Evolutionary conservation across 768 basidiomycete genomes (phyloP).

Genomic region (Boletus sensibilis): DNA sequence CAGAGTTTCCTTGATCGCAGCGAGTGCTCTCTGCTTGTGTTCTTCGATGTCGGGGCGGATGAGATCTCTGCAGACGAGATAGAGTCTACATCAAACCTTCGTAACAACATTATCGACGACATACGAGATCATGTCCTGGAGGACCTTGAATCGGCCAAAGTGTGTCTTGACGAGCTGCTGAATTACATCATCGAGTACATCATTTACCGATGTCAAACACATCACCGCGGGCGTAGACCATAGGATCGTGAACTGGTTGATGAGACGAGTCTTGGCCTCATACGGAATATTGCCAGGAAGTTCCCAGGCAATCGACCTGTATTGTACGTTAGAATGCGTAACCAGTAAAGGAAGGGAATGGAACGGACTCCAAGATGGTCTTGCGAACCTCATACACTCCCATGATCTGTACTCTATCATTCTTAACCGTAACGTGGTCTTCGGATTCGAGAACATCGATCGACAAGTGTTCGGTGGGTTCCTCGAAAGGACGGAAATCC

Average conservation of each 20-base stretch:
- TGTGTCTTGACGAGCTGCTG: constrained; percentile 29
- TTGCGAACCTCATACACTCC: constrained; percentile 35
- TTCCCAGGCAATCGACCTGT: constrained; percentile 43
- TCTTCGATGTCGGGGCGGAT: constrained; percentile 31
- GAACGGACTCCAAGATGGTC: constrained; percentile 36
- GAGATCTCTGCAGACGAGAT: constrained; percentile 22
- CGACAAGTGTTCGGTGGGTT: constrained; percentile 2
- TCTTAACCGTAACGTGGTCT: background rate
- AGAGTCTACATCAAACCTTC: background rate
- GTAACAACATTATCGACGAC: constrained; percentile 3
- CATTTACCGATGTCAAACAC: constrained; percentile 36
- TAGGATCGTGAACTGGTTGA: constrained; percentile 31
- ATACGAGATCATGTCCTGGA: constrained; percentile 38
- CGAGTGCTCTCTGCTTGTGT: constrained; percentile 22
- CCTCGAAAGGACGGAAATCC: constrained; percentile 38
- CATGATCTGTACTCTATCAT: constrained; percentile 16
- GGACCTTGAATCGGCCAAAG: constrained; percentile 42
- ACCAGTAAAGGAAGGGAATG: background rate
- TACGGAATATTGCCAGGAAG: constrained; percentile 42
- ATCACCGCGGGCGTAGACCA: constrained; percentile 38
- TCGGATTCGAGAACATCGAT: constrained; percentile 15
- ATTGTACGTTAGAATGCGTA: background rate
- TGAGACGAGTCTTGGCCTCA: constrained; percentile 39
- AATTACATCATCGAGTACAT: constrained; percentile 32
- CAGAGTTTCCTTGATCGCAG: constrained; percentile 35